Conservation (phyloP, 257 asterid species). For the Coffea eugenioides region DNA sequence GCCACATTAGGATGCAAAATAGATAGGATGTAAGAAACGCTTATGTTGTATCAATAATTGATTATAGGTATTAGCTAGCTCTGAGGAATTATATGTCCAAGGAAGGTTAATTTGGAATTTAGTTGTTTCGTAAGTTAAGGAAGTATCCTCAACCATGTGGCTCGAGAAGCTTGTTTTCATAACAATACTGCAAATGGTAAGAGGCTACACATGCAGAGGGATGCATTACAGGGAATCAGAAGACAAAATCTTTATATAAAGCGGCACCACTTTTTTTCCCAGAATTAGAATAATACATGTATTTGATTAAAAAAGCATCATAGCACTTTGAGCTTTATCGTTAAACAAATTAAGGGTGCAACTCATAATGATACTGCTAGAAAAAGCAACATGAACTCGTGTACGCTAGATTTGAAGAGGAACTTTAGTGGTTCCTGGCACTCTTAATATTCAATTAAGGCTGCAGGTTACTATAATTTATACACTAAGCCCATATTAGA, state of each 20-base stretch:
- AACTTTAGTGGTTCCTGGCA: constrained; percentile 5
- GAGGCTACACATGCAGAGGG: constrained; percentile 16
- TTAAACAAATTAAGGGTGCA: constrained; percentile 6
- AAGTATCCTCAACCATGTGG: constrained; percentile 2
- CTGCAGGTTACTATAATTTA: constrained; percentile 3
- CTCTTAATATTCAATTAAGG: constrained; percentile 19
- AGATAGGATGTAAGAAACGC: neutral
- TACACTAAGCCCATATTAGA: neutral
- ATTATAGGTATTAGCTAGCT: neutral
- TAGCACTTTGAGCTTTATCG: neutral
- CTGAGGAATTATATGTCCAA: neutral
- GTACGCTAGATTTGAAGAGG: constrained; percentile 12
- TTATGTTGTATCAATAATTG: constrained; percentile 20
- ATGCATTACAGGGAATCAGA: constrained; percentile 16
- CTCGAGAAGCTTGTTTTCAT: neutral
- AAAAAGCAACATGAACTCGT: constrained; percentile 12
- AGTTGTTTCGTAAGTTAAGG: constrained; percentile 12
- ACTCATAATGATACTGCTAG: constrained; percentile 8
- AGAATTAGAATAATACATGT: constrained; percentile 8
- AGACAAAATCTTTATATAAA: constrained; percentile 14
- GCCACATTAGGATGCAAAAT: neutral
- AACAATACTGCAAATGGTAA: constrained; percentile 4
- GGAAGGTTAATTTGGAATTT: constrained; percentile 2
- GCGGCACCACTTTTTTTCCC: constrained; percentile 21
- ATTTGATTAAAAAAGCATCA: constrained; percentile 5